phyloP scores from a whole-genome alignment of 495 filamentous ascomycete genomes.

The Aspergillus mulundensis region DNA sequence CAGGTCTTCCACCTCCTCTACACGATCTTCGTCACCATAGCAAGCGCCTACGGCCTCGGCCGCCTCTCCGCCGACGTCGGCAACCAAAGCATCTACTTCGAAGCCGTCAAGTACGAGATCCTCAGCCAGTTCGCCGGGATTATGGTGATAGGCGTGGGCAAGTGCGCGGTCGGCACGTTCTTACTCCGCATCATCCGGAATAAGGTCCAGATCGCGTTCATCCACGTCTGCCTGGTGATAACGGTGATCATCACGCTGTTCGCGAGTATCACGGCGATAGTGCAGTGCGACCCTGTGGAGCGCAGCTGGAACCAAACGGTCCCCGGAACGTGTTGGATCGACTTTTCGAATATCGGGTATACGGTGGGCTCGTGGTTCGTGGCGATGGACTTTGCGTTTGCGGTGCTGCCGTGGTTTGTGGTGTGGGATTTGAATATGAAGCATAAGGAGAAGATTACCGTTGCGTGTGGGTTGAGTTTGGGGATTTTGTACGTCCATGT shows the following conservation, averaged over 20 bases:
- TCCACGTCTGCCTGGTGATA: conserved; percentile 18
- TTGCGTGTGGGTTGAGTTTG: conserved; percentile 25
- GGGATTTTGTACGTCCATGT: conserved; percentile 21
- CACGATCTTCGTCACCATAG: conserved; percentile 21
- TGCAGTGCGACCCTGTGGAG: conserved; percentile 25
- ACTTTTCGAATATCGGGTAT: conserved; percentile 27
- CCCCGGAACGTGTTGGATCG: conserved; percentile 21
- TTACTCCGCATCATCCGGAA: conserved; percentile 28
- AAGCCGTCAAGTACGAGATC: not conserved
- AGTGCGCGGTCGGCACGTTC: conserved; percentile 23
- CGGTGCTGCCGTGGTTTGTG: conserved; percentile 29
- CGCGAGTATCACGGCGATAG: conserved; percentile 20
- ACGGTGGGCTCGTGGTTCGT: conserved; percentile 29
- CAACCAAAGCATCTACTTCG: conserved; percentile 18
- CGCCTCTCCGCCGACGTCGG: conserved; percentile 19
- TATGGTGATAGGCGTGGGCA: conserved; percentile 26
- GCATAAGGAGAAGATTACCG: conserved; percentile 27
- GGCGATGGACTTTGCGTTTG: conserved; percentile 25
- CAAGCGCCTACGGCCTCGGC: conserved; percentile 21
- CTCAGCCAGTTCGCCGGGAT: conserved; percentile 25
- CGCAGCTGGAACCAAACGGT: conserved; percentile 21
- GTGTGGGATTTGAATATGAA: conserved; percentile 33
- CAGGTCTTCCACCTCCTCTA: conserved; percentile 24
- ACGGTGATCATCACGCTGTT: conserved; percentile 21
- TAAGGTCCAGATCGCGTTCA: conserved; percentile 23